Evolutionary conservation across 169 alveolate species (phyloP), one percentile per base, ranked within the genome.

Genomic region (Eimeria falciformis): DNA sequence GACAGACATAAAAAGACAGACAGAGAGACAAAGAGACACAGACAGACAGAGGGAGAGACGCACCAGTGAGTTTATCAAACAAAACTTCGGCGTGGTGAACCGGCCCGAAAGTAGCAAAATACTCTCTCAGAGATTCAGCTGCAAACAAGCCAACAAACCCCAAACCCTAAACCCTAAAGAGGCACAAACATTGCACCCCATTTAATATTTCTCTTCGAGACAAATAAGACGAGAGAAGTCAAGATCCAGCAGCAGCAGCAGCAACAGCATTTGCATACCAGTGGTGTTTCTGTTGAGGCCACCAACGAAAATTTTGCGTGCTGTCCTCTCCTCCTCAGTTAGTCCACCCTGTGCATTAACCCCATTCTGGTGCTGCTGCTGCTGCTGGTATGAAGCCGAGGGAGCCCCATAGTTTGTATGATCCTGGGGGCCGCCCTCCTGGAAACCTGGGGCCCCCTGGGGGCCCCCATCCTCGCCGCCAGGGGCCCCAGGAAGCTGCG

Each of bases 231-330:
- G 62, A 7, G 7, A 14, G 62, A 7, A 7, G 62, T 50, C n/a
- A 50, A 50, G 62, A 50, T n/a, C 62, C 62, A 50, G 62, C 14
- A 14, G 62, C 62, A 14, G 82, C 56, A 71, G 56, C 82, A 17
- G 53, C 17, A 25, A 43, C 53, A 6, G 23, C 53, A 21, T 6
- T 37, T 5, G 18, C 69, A 25, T 33, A 58, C 91, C 55, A 7
- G 81, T 62, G 3, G 79, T 56, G 45, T 43, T 33, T 33, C 77
- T 53, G 79, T 71, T 83, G 75, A 79, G 89, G 6, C 89, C 89
- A 14, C 89, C 89, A 7, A 79, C 89, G 69, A 79, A 79, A 17
- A 79, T 11, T 18, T 79, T 79, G 75, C 89, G 69, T 18, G 18
- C 25, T 27, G 43, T 56, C 29, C 21, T 6, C 3, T 79, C 89